These are phyloP conservation scores for Amanita subjunquillea DNA, from an alignment of 768 basidiomycete species.

Conservation along the genomic window DNA sequence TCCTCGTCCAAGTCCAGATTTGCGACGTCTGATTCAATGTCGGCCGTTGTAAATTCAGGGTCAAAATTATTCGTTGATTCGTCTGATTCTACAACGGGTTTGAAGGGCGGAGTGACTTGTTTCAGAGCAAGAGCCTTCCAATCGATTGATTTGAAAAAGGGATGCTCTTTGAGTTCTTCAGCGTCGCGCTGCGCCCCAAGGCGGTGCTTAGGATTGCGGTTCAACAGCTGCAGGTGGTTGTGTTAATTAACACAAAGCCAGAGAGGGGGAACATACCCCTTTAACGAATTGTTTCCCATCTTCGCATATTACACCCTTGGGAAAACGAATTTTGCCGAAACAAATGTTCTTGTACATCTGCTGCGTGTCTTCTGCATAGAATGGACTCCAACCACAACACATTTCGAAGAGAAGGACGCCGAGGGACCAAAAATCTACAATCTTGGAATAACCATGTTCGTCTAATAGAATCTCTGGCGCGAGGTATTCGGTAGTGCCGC, in stretches of 20 bases:
- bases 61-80: conserved; percentile 98
- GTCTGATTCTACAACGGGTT: conserved; percentile 95
- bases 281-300: conserved; percentile 99
- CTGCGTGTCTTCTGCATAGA: conserved; percentile 98
- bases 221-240: conserved; percentile 59
- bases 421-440: conserved; percentile 97
- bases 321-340: conserved; percentile 98
- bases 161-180: conserved; percentile 89
- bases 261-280: conserved; percentile 49
- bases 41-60: conserved; percentile 93
- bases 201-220: conserved; percentile 97
- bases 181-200: conserved; percentile 87
- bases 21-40: conserved; percentile 61
- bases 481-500: conserved; percentile 97
- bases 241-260: not conserved
- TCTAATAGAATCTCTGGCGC: conserved; percentile 98
- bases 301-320: conserved; percentile 92
- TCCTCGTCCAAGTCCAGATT: conserved; percentile 44
- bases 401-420: conserved; percentile 97
- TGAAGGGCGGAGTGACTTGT: conserved; percentile 94
- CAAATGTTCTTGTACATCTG: conserved; percentile 99
- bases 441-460: conserved; percentile 96
- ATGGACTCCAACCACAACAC: conserved; percentile 99
- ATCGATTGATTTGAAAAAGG: conserved; percentile 88
- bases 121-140: conserved; percentile 83